Percentiles rank a stretch among this genome's conserved stretches.
phyloP scores from a whole-genome alignment of 2,329 filamentous ascomycete species.

The Aspergillus luchuensis region DNA sequence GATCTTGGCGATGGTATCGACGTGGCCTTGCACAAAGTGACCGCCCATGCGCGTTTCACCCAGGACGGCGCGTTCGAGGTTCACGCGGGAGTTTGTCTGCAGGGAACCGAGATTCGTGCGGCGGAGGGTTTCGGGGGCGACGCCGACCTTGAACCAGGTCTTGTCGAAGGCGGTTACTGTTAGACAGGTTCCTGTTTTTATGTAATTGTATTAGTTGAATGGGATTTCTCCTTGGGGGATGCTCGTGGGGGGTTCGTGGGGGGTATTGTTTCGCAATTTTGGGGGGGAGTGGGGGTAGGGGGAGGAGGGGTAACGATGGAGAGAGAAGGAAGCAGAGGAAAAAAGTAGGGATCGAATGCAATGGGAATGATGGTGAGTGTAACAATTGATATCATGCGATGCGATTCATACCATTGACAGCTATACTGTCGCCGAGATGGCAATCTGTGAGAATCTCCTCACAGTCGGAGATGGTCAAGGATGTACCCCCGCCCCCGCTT shows the following conservation, averaged over 20 bases:
- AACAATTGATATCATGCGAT: not conserved
- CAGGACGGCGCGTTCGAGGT: slow-evolving; percentile 90
- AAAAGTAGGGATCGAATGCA: not conserved
- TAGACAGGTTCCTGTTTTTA: slow-evolving; percentile 69
- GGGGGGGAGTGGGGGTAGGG: not conserved
- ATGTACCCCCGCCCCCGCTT: slow-evolving; percentile 76
- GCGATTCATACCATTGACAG: slow-evolving; percentile 70
- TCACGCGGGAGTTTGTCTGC: slow-evolving; percentile 67
- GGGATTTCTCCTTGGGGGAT: too few species aligned
- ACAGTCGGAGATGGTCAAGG: slow-evolving; percentile 77
- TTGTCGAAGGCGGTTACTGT: slow-evolving; percentile 76
- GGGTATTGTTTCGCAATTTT: not conserved
- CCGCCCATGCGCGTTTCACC: slow-evolving; percentile 95
- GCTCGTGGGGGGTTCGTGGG: not conserved
- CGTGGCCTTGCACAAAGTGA: slow-evolving; percentile 97
- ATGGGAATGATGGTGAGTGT: too few species aligned
- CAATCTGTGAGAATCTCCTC: slow-evolving; percentile 79
- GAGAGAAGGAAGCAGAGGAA: not conserved
- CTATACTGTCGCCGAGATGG: slow-evolving; percentile 88
- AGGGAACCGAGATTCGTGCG: slow-evolving; percentile 90
- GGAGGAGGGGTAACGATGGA: not conserved
- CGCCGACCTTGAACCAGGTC: slow-evolving; percentile 80
- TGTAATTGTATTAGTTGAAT: not conserved
- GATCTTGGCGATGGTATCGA: slow-evolving; percentile 84
- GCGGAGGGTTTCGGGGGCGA: slow-evolving; percentile 92